These are phyloP conservation scores for Oidiodendron maius DNA, from an alignment of 495 filamentous ascomycete genomes.

Conservation along the genomic window DNA sequence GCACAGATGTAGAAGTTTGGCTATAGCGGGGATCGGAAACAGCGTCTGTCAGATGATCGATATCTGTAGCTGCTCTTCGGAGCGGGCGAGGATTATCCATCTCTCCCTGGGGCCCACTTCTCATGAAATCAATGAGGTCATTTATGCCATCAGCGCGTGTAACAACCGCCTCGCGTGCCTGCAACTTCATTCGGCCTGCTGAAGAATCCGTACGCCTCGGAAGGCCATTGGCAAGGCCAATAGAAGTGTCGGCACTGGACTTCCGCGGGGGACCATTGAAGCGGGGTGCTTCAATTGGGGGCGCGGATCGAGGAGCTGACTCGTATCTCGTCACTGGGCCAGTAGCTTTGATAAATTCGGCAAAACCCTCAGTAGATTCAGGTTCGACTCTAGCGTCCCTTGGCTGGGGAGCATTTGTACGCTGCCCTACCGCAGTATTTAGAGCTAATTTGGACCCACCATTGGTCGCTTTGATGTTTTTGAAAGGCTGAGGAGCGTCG, in stretches of 20 bases:
- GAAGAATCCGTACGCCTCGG: conserved; percentile 18
- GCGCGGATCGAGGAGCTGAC: conserved; percentile 4
- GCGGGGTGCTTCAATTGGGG: conserved; percentile 4
- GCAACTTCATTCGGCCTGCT: conserved; percentile 40
- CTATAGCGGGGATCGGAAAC: conserved; percentile 28
- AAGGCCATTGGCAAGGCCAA: background rate
- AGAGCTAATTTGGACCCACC: conserved; percentile 24
- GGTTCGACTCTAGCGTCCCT: conserved; percentile 60
- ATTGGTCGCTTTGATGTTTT: conserved; percentile 22
- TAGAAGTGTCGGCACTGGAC: conserved; percentile 12
- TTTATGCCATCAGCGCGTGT: conserved; percentile 59
- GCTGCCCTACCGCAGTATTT: conserved; percentile 25
- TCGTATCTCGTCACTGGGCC: conserved; percentile 47
- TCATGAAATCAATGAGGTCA: conserved; percentile 91
- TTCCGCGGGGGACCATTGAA: conserved; percentile 17
- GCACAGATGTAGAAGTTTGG: conserved; percentile 34
- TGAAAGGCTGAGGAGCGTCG: conserved; percentile 22
- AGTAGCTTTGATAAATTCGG: conserved; percentile 60
- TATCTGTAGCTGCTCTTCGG: conserved; percentile 78
- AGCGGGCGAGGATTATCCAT: conserved; percentile 61
- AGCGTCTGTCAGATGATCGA: conserved; percentile 60
- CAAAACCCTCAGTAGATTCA: conserved; percentile 69
- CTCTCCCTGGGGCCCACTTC: conserved; percentile 62
- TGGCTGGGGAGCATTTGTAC: conserved; percentile 36
- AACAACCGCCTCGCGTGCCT: conserved; percentile 66